Conservation (phyloP, 495 filamentous ascomycete genomes). For the Oidiodendron maius region DNA sequence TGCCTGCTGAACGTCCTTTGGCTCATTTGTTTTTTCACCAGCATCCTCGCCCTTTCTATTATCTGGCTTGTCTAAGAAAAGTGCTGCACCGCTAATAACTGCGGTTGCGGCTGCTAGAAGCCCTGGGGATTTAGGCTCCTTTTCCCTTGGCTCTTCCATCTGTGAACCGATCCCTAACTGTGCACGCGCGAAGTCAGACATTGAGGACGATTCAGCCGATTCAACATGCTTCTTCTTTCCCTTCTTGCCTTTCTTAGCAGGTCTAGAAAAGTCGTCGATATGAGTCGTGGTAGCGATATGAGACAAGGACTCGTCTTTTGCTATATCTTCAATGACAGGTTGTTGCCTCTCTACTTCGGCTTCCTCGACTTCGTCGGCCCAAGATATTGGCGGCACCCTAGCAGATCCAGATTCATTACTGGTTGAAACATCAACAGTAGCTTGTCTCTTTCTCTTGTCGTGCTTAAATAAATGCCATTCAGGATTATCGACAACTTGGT, state of each 20-base stretch:
- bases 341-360: slow-evolving; percentile 15
- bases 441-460: slow-evolving; percentile 26
- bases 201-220: not conserved
- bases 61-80: slow-evolving; percentile 24
- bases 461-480: slow-evolving; percentile 19
- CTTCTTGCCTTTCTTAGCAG: slow-evolving; percentile 24
- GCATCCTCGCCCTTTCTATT: slow-evolving; percentile 8
- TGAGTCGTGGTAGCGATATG: slow-evolving; percentile 20
- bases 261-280: slow-evolving; percentile 19
- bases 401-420: not conserved
- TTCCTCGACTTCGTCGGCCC: slow-evolving; percentile 23
- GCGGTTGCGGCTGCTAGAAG: slow-evolving; percentile 13
- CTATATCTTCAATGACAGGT: slow-evolving; percentile 23
- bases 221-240: slow-evolving; percentile 14
- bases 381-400: slow-evolving; percentile 12
- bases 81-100: slow-evolving; percentile 20
- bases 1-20: not conserved
- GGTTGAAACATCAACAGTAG: slow-evolving; percentile 8
- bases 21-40: not conserved
- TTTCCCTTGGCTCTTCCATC: slow-evolving; percentile 2
- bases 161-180: not conserved
- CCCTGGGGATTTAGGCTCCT: slow-evolving; percentile 5
- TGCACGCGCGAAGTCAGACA: not conserved
- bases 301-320: slow-evolving; percentile 18
- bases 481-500: slow-evolving; percentile 18